A percentile compares a stretch with the other conserved stretches of the same genome.
These are phyloP conservation scores for Malassezia japonica DNA, from an alignment of 1,284 basidiomycete species.

Conservation along the genomic window DNA sequence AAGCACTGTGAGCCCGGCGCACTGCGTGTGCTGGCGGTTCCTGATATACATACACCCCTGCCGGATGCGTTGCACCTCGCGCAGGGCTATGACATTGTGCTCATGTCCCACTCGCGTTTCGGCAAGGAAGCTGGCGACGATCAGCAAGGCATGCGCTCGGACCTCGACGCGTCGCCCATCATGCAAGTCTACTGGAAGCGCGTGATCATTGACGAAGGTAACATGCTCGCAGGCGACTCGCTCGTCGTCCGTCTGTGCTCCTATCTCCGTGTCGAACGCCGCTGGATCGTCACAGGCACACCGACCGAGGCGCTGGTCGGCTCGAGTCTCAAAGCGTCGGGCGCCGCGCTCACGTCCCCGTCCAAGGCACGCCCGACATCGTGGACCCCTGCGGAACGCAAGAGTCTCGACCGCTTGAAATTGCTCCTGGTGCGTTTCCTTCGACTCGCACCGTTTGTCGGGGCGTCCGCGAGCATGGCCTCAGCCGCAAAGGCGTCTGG, in stretches of 20 bases:
- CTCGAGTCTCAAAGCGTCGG: background rate
- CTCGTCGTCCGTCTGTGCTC: conserved; percentile 18
- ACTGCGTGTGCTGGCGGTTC: conserved; percentile 12
- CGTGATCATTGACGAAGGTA: conserved; percentile 23
- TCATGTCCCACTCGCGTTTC: conserved; percentile 18
- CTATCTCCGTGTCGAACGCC: conserved; percentile 16
- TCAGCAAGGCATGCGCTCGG: conserved; percentile 5
- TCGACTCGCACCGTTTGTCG: conserved; percentile 8
- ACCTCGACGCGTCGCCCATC: conserved; percentile 13
- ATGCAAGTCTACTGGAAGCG: conserved; percentile 19
- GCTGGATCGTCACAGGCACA: conserved; percentile 25
- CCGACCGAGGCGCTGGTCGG: conserved; percentile 16
- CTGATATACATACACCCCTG: conserved; percentile 6
- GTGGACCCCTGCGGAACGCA: conserved; percentile 8
- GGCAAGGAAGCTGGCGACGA: conserved; percentile 20
- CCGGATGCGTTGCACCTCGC: conserved; percentile 10
- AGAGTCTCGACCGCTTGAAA: conserved; percentile 20
- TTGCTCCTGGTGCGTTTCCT: conserved; percentile 18
- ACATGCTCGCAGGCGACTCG: conserved; percentile 18
- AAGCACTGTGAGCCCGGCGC: conserved; percentile 15
- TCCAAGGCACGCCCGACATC: background rate
- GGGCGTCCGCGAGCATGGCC: background rate
- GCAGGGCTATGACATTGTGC: conserved; percentile 19
- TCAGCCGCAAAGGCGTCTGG: background rate
- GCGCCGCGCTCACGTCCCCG: background rate